Base-by-base conservation (phyloP, 768 basidiomycete genomes). In the Cyclocybe cylindracea region DNA sequence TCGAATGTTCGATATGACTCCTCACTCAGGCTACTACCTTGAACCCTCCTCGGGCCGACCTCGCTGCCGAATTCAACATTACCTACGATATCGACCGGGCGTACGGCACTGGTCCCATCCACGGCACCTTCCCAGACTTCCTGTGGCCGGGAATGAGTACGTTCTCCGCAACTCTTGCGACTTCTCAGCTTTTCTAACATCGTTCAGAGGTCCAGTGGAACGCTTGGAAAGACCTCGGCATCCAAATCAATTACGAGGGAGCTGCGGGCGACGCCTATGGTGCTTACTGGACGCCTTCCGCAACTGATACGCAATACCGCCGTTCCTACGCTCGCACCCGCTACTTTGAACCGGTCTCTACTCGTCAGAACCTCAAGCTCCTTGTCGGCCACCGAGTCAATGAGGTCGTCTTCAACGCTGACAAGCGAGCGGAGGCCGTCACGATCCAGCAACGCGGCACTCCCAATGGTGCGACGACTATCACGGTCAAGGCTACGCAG, bases 81-180 rank as follows among this genome's bases (percentile, higher is more conserved):
- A 55, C 54, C 35, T 55, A 50, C 50, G 50, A 55, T 19, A 46
- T 51, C 29, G 16, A 32, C 16, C 39, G 49, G 11, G 54, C 54
- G 10, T 55, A 45, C 10, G 54, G 54, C 10, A 37, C 48, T 43
- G 54, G 54, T 24, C 54, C 54, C 6, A 47, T 55, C 33, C 49
- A 51, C 43, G 54, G 35, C 3, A 55, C 54, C 11, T 56, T 51
- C 39, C 55, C 50, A 36, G 55, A 56, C 18, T 56, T 50, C 50
- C 50, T 43, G 18, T 56, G 55, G 55, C 55, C 55, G 4, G 51
- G 45, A 11, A 47, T 51, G 24, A 56, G 55, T 56, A 44, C 41
- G 55, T 31, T 7, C 2, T 16, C 3, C 0, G 24, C 24, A 24
- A 39, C 18, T 9, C 4, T 29, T 24, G 10, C 9, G 2, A 35